A percentile compares a stretch with the other conserved stretches of the same genome.
phyloP scores from a whole-genome alignment of 2,329 filamentous ascomycete genomes.

The Fusarium sp. region DNA sequence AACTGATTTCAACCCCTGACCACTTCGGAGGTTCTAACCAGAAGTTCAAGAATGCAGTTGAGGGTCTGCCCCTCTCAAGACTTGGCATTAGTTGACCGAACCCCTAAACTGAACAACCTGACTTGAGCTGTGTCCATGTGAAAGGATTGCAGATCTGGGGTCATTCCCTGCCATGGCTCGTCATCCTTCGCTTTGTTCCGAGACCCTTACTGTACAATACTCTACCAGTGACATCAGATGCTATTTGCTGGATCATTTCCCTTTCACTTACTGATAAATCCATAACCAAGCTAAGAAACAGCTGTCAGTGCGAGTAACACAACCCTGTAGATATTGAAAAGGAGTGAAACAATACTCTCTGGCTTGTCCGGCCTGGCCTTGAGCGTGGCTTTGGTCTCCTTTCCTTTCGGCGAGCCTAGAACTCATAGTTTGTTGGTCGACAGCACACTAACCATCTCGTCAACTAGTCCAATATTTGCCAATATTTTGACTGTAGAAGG shows the following conservation, averaged over 20 bases:
- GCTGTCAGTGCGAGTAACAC: not conserved
- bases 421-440: not conserved
- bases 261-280: not conserved
- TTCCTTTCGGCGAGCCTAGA: constrained; percentile 4
- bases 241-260: not conserved
- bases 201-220: constrained; percentile 3
- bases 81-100: not conserved
- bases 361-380: constrained; percentile 4
- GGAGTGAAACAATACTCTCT: not conserved
- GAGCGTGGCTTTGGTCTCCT: constrained; percentile 5
- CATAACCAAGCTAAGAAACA: not conserved
- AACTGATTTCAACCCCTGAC: constrained; percentile 27
- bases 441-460: constrained; percentile 8
- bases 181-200: constrained; percentile 34
- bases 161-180: constrained; percentile 21
- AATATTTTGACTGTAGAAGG: constrained; percentile 3
- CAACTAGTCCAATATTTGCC: constrained; percentile 14
- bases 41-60: not conserved
- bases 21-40: constrained; percentile 6
- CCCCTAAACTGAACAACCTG: constrained; percentile 1
- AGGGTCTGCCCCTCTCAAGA: not conserved
- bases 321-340: not conserved
- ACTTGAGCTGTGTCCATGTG: constrained; percentile 12
- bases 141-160: constrained; percentile 41
- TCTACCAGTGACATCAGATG: constrained; percentile 17